Percentiles rank a stretch among this genome's conserved stretches.
phyloP scores from a whole-genome alignment of 139 green algal genomes.

The Diplosphaera chodatii region DNA sequence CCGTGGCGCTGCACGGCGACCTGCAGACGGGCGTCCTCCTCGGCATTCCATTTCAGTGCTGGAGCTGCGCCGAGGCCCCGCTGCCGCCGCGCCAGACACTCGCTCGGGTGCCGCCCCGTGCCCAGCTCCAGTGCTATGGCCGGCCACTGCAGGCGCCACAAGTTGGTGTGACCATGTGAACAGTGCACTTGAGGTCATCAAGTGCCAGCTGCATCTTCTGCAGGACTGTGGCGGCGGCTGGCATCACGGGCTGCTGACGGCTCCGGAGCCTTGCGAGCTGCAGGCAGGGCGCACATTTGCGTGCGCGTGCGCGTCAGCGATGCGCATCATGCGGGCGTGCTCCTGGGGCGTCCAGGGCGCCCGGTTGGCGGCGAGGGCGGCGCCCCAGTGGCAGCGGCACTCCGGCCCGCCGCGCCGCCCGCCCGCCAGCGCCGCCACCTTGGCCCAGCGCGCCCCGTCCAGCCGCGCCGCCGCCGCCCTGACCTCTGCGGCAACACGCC shows the following conservation, averaged over 20 bases:
- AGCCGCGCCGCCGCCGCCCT: background rate
- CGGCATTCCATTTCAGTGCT: slow-evolving; percentile 1
- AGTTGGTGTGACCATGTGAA: too few species aligned
- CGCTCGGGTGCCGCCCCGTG: slow-evolving; percentile 6
- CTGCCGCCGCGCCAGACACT: slow-evolving; percentile 13
- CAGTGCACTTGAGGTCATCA: too few species aligned
- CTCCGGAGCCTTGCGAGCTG: too few species aligned
- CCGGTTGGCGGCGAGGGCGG: background rate
- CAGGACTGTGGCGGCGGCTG: too few species aligned
- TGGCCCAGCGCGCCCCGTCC: background rate
- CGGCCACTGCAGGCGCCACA: slow-evolving; percentile 4
- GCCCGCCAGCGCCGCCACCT: background rate
- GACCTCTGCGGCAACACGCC: too few species aligned
- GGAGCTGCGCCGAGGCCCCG: background rate
- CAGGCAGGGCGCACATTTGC: too few species aligned
- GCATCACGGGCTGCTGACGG: too few species aligned
- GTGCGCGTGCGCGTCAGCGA: background rate
- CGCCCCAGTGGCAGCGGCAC: slow-evolving; percentile 3
- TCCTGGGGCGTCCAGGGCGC: slow-evolving; percentile 8
- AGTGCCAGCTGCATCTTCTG: too few species aligned
- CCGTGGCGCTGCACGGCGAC: background rate
- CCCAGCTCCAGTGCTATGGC: slow-evolving; percentile 1
- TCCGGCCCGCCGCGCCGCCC: background rate
- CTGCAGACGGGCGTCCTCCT: slow-evolving; percentile 6
- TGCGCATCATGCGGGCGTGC: slow-evolving; percentile 6